Percentiles rank a stretch among this genome's conserved stretches.
Conservation (phyloP, 768 basidiomycete genomes). For the Pisolithus marmoratus region DNA sequence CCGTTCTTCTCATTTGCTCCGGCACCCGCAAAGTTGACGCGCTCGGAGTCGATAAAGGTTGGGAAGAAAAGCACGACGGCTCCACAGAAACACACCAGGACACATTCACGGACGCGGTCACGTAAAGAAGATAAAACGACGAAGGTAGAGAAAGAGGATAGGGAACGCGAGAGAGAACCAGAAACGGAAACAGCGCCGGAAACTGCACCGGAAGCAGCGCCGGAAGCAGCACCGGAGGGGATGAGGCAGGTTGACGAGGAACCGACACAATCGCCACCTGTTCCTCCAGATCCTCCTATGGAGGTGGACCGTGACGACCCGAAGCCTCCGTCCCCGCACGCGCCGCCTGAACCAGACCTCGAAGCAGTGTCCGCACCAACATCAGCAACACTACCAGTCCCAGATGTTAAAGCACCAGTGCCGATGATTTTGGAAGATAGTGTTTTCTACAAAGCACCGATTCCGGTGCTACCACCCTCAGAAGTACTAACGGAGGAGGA, state of each 20-base stretch:
- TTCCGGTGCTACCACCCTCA: slow-evolving; percentile 9
- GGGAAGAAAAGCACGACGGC: slow-evolving; percentile 22
- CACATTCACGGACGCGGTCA: slow-evolving; percentile 1
- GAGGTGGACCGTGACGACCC: neutral
- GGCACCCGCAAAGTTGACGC: slow-evolving; percentile 25
- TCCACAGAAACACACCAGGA: slow-evolving; percentile 13
- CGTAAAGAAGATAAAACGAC: slow-evolving; percentile 3
- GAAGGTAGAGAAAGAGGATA: slow-evolving; percentile 4
- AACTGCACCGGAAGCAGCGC: no score
- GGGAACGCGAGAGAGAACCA: neutral
- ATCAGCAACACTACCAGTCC: neutral
- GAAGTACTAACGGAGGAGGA: slow-evolving; percentile 39
- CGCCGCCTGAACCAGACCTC: neutral
- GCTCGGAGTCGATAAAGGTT: slow-evolving; percentile 29
- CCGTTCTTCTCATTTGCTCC: slow-evolving; percentile 33
- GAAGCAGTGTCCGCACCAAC: no score
- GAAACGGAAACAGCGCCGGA: slow-evolving; percentile 13
- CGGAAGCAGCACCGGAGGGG: slow-evolving; percentile 19
- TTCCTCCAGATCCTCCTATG: neutral
- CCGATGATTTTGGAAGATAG: neutral
- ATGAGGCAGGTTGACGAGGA: slow-evolving; percentile 6
- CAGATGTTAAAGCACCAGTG: neutral
- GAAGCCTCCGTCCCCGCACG: neutral
- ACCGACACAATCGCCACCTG: slow-evolving; percentile 8
- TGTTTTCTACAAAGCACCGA: slow-evolving; percentile 8